Evolutionary conservation across 495 filamentous ascomycete species (phyloP).

Genomic region (Penicillium coffeae): DNA sequence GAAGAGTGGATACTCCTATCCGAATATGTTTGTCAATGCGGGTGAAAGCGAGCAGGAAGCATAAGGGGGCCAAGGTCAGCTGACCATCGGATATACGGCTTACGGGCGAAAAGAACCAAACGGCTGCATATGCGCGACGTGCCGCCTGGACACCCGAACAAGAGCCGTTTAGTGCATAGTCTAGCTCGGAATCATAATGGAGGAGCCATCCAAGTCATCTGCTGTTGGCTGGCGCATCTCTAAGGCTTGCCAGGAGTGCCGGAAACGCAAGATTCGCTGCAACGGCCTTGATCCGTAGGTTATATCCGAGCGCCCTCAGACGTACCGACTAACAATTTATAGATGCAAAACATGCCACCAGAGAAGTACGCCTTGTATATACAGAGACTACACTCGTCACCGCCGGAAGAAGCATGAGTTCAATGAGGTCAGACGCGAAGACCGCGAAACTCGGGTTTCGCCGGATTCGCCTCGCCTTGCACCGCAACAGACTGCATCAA

Average conservation of each 20-base stretch:
- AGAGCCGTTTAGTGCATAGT: too few relatives aligned
- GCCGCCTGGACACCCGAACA: too few relatives aligned
- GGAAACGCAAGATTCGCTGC: conserved; percentile 44
- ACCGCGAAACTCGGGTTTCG: conserved; percentile 9
- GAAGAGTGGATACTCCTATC: too few relatives aligned
- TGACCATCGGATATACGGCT: too few relatives aligned
- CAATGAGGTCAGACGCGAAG: conserved; percentile 4
- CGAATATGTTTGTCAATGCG: too few relatives aligned
- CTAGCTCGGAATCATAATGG: conserved; percentile 11
- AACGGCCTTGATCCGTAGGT: conserved; percentile 36
- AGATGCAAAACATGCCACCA: conserved; percentile 39
- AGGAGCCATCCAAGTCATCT: conserved; percentile 17
- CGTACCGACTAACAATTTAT: neutral
- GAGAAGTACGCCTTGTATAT: conserved; percentile 33
- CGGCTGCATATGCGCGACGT: too few relatives aligned
- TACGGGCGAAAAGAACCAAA: too few relatives aligned
- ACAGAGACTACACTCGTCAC: conserved; percentile 39
- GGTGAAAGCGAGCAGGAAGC: too few relatives aligned
- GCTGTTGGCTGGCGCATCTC: conserved; percentile 35
- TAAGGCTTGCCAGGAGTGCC: conserved; percentile 44
- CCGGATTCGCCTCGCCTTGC: conserved; percentile 13
- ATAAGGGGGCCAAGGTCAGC: too few relatives aligned
- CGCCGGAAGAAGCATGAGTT: conserved; percentile 34
- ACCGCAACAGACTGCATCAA: conserved; percentile 16
- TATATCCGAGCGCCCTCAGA: neutral